Base-by-base conservation (phyloP, 768 basidiomycete species). In the Cystofilobasidium bisporidii region DNA sequence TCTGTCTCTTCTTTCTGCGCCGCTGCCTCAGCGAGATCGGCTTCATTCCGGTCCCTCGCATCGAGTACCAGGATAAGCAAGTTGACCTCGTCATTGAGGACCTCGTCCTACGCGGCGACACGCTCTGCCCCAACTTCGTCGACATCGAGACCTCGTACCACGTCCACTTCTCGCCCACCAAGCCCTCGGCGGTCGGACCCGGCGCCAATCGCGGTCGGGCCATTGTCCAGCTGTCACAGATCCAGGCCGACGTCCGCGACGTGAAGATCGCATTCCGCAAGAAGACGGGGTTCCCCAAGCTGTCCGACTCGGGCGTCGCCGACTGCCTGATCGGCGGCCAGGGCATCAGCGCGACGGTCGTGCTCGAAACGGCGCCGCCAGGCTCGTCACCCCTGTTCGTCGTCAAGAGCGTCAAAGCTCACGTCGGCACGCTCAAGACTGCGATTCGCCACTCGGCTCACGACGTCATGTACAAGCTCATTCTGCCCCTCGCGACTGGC, bases 61-160 rank as follows among this genome's bases (percentile, higher is more conserved):
- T 92, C 75, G 93, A 96, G 77, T 98, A 96, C 79, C 86, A 87
- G 36, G 91, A 94, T 77, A 86, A 89, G 61, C 74, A 81, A 9
- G 78, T 93, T 69, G 93, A 96, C 72, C 82, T 96, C 48, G 89
- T 94, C 65, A 84, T 97, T 70, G 94, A 97, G 81, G 97, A 94
- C 76, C 82, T 97, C 43, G 87, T 88, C 0, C 81, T 93, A 20
- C 86, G 88, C 69, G 90, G 90, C 22, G 60, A 36, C n/a, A 68
- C 36, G 32, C 79, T 99, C 3, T 87, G 93, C 82, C 92, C 92
- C 61, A 80, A 79, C 76, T 65, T 80, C 53, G 71, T 80, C 70
- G 75, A 75, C 67, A 53, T 81, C 36, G 88, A 93, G 65, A 85
- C 87, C 15, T 81, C 87, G 75, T 93, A 94, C 79, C 86, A 80